Base-by-base conservation (phyloP, 495 filamentous ascomycete species). In the Podospora appendiculata region DNA sequence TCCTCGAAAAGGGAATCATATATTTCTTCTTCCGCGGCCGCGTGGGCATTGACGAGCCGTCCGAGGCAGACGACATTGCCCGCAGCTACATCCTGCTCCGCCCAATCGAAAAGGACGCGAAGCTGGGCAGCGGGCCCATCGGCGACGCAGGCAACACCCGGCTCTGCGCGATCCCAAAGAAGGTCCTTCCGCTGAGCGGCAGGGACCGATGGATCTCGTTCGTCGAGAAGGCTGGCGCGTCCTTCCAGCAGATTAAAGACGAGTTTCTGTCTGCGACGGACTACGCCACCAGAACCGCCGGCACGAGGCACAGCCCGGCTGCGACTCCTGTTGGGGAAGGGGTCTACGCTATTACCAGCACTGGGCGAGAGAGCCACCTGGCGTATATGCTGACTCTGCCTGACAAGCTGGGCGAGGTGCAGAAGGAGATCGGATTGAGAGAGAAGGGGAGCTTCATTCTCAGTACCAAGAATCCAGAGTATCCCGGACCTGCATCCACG, bases 11-110 rank as follows among this genome's bases (percentile, higher is more conserved):
- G 58, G 92, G 91, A 3, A 79, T 95, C 56, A 87, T 97, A 56
- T 96, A 95, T 74, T 95, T 96, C 78, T 95, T 96, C 74, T 85
- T 84, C 63, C 84, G 90, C 41, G 80, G 80, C 9, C 83, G 89
- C 19, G 88, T 95, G 48, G 79, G 78, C 50, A 76, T 88, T 16
- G 79, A 89, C 11, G 79, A 89, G 10, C 85, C 91, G 9, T 75
- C 83, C n/a, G 67, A 75, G 52, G 68, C 90, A 8, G 62, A 73
- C 38, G 90, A 96, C 33, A 77, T 96, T 40, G 80, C 87, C 18
- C 86, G 88, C 53, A 89, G 79, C 59, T 93, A 89, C 68, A 81
- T 96, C 53, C 76, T 95, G 33, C 79, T 97, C 2, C 83, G 88
- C 8, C 90, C 92, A 0, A 72, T 92, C 8, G 83, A 80, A 3